phyloP scores from a whole-genome alignment of 495 filamentous ascomycete genomes.

The Aspergillus saccharolyticus region DNA sequence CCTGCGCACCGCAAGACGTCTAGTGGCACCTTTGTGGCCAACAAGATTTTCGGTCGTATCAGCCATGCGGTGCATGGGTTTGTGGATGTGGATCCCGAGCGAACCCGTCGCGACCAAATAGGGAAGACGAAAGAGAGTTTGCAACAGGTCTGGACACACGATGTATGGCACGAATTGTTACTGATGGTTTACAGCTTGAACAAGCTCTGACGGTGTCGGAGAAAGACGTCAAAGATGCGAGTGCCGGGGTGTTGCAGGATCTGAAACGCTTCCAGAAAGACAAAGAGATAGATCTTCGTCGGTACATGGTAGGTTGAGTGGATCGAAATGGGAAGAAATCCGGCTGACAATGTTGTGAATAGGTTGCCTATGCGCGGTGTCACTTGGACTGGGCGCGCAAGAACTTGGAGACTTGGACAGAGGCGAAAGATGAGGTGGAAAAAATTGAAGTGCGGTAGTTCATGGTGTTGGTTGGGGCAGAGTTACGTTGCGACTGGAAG shows the following conservation, averaged over 20 bases:
- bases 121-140: conserved; percentile 83
- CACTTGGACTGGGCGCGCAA: conserved; percentile 99
- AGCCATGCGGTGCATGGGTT: conserved; percentile 94
- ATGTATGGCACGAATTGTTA: neutral
- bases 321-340: conserved; percentile 5
- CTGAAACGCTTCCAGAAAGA: conserved; percentile 87
- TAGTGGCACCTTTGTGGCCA: conserved; percentile 78
- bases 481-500: neutral
- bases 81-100: conserved; percentile 90
- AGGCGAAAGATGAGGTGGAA: conserved; percentile 85
- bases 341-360: conserved; percentile 12
- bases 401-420: conserved; percentile 93
- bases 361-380: conserved; percentile 90
- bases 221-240: conserved; percentile 88
- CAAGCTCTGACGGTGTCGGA: conserved; percentile 81
- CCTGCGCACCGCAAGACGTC: conserved; percentile 62
- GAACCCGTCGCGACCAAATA: conserved; percentile 86
- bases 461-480: neutral
- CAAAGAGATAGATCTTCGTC: conserved; percentile 88
- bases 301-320: conserved; percentile 76
- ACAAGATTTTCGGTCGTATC: conserved; percentile 90
- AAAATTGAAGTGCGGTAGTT: conserved; percentile 66
- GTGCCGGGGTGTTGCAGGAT: conserved; percentile 77
- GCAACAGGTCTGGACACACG: conserved; percentile 45
- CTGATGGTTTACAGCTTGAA: conserved; percentile 59